Base-by-base conservation (phyloP, 352 stramenopile genomes). In the Pilasporangium apinafurcum region DNA sequence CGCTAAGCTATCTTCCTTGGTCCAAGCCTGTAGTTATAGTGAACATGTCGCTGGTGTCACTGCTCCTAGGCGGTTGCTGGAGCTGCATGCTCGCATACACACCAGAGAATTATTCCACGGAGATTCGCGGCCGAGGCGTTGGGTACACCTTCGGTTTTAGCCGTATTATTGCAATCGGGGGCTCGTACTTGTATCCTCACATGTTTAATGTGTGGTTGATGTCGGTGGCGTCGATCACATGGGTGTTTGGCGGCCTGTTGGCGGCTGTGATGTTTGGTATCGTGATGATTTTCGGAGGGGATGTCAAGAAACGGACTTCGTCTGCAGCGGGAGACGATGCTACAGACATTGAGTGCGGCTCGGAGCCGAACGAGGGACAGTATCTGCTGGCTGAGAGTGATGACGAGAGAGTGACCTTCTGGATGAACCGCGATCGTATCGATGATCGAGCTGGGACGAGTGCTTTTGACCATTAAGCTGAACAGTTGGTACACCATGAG, bases 11-110 rank as follows among this genome's bases (percentile, higher is more conserved):
- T 31, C 28, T 38, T n/a, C n/a, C n/a, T n/a, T n/a, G n/a, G n/a
- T n/a, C n/a, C n/a, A n/a, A n/a, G n/a, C n/a, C n/a, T n/a, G n/a
- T n/a, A n/a, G n/a, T n/a, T n/a, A n/a, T n/a, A 21, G 16, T 12
- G 3, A 14, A 20, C 25, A 47, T 31, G 10, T 38, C 16, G 28
- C 10, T 36, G 13, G 5, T n/a, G 4, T 14, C 37, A 31, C 13
- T 47, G 25, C 13, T 47, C 40, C 12, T 21, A 2, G 40, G 48
- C 37, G 54, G 54, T 7, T 48, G 48, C 10, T 55, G 54, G 54
- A 49, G 54, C 17, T 41, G 37, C 5, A 33, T 62, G 26, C 59
- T 59, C 26, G 49, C 54, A 30, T 62, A 59, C 49, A 62, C 54
- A 6, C 54, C 48, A 8, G 54, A 62, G 27, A 52, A 55, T 25